These are phyloP conservation scores for Ceratobasidium sp. DNA, from an alignment of 1,284 basidiomycete genomes.

Conservation along the genomic window DNA sequence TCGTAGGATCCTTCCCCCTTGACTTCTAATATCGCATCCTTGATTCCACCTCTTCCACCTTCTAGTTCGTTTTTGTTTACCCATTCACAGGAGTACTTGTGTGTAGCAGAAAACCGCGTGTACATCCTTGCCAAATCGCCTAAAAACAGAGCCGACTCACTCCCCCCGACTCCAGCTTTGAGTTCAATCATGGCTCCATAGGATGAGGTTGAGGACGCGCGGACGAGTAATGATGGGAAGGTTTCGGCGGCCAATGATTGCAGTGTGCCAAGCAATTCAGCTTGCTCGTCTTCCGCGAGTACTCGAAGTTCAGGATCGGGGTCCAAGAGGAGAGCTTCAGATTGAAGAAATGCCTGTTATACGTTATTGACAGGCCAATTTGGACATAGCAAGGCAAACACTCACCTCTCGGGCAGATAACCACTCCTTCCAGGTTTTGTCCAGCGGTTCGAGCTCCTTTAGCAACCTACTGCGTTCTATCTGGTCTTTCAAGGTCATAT, in stretches of 20 bases:
- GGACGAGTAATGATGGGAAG: slow-evolving; percentile 76
- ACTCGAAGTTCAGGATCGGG: slow-evolving; percentile 77
- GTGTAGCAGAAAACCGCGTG: slow-evolving; percentile 64
- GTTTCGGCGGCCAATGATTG: slow-evolving; percentile 57
- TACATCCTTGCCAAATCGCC: slow-evolving; percentile 87
- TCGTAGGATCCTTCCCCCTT: slow-evolving; percentile 83
- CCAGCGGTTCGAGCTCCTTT: slow-evolving; percentile 61
- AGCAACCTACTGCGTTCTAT: slow-evolving; percentile 55
- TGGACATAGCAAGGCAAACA: not conserved
- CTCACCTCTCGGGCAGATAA: slow-evolving; percentile 54
- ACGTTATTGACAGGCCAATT: not conserved
- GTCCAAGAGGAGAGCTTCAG: slow-evolving; percentile 68
- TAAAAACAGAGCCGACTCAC: slow-evolving; percentile 85
- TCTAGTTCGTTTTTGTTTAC: slow-evolving; percentile 46
- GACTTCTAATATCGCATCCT: slow-evolving; percentile 85
- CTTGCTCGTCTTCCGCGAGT: slow-evolving; percentile 77
- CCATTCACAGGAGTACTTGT: slow-evolving; percentile 51
- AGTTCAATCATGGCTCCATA: slow-evolving; percentile 87
- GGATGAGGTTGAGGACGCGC: slow-evolving; percentile 65
- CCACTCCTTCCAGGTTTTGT: slow-evolving; percentile 61
- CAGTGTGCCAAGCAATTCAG: slow-evolving; percentile 59
- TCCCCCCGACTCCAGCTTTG: slow-evolving; percentile 92
- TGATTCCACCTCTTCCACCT: slow-evolving; percentile 64
- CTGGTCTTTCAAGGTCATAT: slow-evolving; percentile 49
- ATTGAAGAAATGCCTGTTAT: slow-evolving; percentile 51